Percentiles rank a stretch among this genome's conserved stretches.
phyloP scores from a whole-genome alignment of 2,329 filamentous ascomycete genomes.

The Ophiocordyceps camponoti-floridani region DNA sequence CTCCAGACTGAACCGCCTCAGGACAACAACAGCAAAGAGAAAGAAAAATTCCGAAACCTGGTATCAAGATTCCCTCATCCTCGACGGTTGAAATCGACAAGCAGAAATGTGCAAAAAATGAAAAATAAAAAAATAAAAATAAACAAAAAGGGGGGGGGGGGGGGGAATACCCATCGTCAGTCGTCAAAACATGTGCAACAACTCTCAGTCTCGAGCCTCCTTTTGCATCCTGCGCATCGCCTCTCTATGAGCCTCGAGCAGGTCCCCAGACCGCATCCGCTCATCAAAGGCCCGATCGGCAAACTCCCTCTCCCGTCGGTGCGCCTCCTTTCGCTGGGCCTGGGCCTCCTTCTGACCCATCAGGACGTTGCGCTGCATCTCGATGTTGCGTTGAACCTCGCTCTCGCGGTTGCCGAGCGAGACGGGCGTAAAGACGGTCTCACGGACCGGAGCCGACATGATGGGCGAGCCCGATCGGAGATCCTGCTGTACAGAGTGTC shows the following conservation, averaged over 20 bases:
- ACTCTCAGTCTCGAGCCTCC: not conserved
- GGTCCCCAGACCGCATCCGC: constrained; percentile 56
- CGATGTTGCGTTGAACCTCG: constrained; percentile 28
- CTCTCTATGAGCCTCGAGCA: constrained; percentile 61
- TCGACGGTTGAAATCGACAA: no score
- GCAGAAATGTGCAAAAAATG: no score
- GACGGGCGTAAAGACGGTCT: constrained; percentile 18
- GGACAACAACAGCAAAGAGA: no score
- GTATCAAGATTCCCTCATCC: no score
- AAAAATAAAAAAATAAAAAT: no score
- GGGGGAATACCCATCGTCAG: no score
- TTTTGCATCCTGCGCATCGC: constrained; percentile 65
- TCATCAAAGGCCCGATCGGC: constrained; percentile 50
- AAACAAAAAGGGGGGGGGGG: no score
- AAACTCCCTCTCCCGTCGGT: constrained; percentile 36
- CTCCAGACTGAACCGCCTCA: no score
- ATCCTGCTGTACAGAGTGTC: constrained; percentile 45
- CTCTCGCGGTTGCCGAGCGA: constrained; percentile 17
- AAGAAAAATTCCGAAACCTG: no score
- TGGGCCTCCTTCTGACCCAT: constrained; percentile 46
- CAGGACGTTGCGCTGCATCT: constrained; percentile 35
- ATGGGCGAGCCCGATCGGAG: constrained; percentile 25
- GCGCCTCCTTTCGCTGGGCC: constrained; percentile 38
- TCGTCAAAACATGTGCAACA: no score
- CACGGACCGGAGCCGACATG: constrained; percentile 14